phyloP scores from a whole-genome alignment of 805 yeast genomes.

The Komagataella pastoris region DNA sequence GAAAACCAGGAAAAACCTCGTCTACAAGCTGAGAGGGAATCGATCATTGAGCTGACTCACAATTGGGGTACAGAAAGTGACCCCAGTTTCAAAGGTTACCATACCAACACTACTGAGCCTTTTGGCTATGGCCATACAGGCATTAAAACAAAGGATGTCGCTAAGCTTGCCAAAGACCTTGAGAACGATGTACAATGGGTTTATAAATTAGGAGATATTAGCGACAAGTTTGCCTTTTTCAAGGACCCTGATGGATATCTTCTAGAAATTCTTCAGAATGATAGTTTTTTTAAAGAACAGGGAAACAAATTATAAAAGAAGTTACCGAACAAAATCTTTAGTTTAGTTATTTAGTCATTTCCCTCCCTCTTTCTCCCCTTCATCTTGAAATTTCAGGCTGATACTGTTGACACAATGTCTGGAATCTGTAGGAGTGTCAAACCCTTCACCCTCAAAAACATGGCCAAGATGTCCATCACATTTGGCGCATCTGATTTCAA shows the following conservation, averaged over 20 bases:
- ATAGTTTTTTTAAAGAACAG: conserved; percentile 6
- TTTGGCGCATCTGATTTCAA: conserved; percentile 75
- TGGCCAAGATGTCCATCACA: conserved; percentile 97
- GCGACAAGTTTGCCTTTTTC: conserved; percentile 57
- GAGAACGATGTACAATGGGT: conserved; percentile 4
- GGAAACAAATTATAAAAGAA: background rate
- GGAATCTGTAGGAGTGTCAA: conserved; percentile 70
- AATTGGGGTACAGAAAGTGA: conserved; percentile 93
- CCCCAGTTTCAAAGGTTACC: conserved; percentile 51
- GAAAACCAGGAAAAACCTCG: conserved; percentile 24
- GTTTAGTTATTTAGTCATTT: background rate
- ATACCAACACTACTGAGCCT: conserved; percentile 57
- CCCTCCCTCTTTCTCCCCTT: background rate
- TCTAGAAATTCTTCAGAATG: conserved; percentile 52
- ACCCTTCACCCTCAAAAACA: conserved; percentile 90
- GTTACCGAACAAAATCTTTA: background rate
- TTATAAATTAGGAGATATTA: conserved; percentile 7
- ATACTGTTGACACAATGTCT: conserved; percentile 93
- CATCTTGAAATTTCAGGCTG: conserved; percentile 44
- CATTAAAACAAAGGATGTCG: conserved; percentile 53
- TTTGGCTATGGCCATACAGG: conserved; percentile 87
- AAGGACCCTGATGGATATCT: conserved; percentile 88
- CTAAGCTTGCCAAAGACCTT: conserved; percentile 33
- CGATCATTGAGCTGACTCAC: conserved; percentile 80
- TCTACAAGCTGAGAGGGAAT: conserved; percentile 35